Evolutionary conservation across 1,139 yeast species (phyloP), one percentile per base, ranked within the genome.

Genomic region (Scheffersomyces stambukii): DNA sequence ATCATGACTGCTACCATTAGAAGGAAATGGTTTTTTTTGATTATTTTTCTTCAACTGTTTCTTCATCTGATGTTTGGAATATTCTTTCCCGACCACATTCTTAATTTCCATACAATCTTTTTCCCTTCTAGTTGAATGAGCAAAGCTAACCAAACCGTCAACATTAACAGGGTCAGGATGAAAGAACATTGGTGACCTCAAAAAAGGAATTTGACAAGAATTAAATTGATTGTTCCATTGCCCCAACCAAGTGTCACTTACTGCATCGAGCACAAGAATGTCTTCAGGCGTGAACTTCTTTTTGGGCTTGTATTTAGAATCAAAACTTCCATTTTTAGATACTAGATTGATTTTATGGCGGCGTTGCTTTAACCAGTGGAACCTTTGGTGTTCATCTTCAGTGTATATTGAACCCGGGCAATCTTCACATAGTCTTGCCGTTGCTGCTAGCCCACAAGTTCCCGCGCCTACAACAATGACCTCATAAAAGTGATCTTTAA

Each of bases 151-250:
- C 48, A 69, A 40, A 0, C 65, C 71, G 41, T 68, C 75, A 14
- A 68, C 48, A 42, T 64, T 66, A 3, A 51, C 59, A 0, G 75
- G 74, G 35, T 69, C 75, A 0, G 67, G 63, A 36, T 68, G 75
- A 43, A 69, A 69, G 35, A 68, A 67, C 74, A 69, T 68, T 3
- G 75, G 75, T 2, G 71, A 64, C 15, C 75, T 40, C n/a, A 69
- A 49, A 35, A 45, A 54, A 3, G 72, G 73, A 21, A 68, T 68
- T 31, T 57, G 58, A 39, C 72, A 66, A 4, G 62, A 46, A 2
- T 46, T 54, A 41, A 69, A 67, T 37, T 67, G 74, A 21, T 50
- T 53, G 32, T 65, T 57, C 75, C 74, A 69, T 37, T 64, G 71
- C 2, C 64, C 63, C 50, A 67, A 38, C 30, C 60, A 62, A 8